Conservation (phyloP, 257 asterid species). For the Eucommia ulmoides region DNA sequence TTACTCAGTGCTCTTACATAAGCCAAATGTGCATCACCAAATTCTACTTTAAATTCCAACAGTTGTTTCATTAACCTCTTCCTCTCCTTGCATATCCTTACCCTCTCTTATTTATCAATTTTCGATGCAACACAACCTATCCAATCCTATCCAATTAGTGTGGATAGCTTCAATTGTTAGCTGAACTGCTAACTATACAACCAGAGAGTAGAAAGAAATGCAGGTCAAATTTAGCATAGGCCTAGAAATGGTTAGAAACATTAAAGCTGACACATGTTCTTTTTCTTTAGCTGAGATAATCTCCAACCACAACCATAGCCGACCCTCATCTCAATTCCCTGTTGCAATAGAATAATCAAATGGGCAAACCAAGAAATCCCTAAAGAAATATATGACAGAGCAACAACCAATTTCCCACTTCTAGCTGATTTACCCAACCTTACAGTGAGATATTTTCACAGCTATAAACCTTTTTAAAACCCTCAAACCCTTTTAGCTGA, state of each 20-base stretch:
- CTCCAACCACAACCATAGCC: not conserved
- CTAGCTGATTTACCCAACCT: not conserved
- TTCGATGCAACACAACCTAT: constrained; percentile 85
- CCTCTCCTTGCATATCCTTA: constrained; percentile 59
- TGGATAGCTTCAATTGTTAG: not conserved
- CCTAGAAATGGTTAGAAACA: too few relatives aligned
- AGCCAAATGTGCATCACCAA: constrained; percentile 62
- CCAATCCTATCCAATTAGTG: constrained; percentile 8
- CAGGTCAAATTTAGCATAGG: not conserved
- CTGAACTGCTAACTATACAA: not conserved
- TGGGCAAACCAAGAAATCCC: too few relatives aligned
- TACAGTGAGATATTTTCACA: not conserved
- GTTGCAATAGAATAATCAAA: too few relatives aligned
- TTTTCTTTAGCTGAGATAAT: not conserved
- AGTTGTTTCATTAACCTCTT: constrained; percentile 59
- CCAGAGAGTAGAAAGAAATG: constrained; percentile 2
- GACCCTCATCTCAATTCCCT: not conserved
- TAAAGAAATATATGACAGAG: too few relatives aligned
- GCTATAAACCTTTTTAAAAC: not conserved
- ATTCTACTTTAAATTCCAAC: constrained; percentile 40
- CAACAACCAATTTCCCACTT: too few relatives aligned
- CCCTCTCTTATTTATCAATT: constrained; percentile 60
- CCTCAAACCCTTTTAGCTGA: not conserved
- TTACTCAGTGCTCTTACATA: constrained; percentile 66
- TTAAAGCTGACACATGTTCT: not conserved